phyloP scores from a whole-genome alignment of 2,329 filamentous ascomycete genomes.

The Aureobasidium mangrovei region DNA sequence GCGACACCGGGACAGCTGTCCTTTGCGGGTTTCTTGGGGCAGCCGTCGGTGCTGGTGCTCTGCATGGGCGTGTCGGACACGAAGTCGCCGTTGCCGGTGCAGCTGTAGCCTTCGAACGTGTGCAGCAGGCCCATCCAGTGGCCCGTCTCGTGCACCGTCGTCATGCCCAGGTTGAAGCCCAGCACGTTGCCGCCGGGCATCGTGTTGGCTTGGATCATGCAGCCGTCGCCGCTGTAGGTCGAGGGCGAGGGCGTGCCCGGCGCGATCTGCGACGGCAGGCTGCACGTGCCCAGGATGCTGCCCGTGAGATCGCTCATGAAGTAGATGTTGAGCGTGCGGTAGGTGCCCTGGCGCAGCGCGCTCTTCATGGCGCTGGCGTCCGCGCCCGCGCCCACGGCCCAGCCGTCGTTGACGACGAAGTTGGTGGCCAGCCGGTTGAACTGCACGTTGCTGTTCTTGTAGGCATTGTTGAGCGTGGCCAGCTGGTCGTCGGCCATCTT shows the following conservation, averaged over 20 bases:
- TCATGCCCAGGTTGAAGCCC: constrained; percentile 42
- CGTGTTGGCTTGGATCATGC: constrained; percentile 48
- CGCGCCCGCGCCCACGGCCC: constrained; percentile 41
- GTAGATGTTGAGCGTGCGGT: constrained; percentile 49
- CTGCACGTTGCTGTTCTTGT: constrained; percentile 42
- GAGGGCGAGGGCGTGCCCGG: constrained; percentile 30
- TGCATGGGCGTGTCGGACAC: constrained; percentile 38
- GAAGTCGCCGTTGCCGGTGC: constrained; percentile 36
- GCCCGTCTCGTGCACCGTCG: constrained; percentile 40
- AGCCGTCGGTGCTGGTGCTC: constrained; percentile 44
- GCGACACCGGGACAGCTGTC: constrained; percentile 41
- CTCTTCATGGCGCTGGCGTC: constrained; percentile 45
- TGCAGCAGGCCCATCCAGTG: constrained; percentile 42
- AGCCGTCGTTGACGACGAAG: constrained; percentile 45
- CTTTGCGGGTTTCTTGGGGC: constrained; percentile 40
- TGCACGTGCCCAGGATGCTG: constrained; percentile 47
- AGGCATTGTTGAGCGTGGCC: constrained; percentile 34
- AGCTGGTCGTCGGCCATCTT: constrained; percentile 33
- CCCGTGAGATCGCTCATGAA: constrained; percentile 47
- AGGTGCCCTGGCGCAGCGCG: constrained; percentile 45
- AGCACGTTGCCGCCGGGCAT: constrained; percentile 44
- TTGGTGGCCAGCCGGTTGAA: constrained; percentile 43
- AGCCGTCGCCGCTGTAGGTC: constrained; percentile 45
- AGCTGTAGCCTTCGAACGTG: constrained; percentile 39
- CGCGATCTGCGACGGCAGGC: constrained; percentile 35